A percentile compares a stretch with the other conserved stretches of the same genome.
Evolutionary conservation across 176 grass and related monocot species (phyloP).

Genomic region (Cymbopogon citratus): DNA sequence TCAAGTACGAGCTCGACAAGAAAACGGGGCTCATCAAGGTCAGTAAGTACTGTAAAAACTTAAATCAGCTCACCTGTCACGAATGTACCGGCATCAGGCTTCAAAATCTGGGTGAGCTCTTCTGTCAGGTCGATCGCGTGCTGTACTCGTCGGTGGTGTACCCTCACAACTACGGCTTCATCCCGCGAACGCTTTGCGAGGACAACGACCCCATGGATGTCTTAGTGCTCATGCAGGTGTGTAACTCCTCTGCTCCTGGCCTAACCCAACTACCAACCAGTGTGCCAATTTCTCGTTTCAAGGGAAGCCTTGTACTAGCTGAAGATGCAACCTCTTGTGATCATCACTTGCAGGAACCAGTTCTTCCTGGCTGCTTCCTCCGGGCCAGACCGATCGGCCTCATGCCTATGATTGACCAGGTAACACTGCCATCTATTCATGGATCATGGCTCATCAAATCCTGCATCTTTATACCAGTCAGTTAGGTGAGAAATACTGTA

Average conservation of each 20-base stretch:
- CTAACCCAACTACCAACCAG: background rate
- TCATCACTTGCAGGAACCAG: slow-evolving; percentile 40
- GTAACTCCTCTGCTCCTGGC: background rate
- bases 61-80: background rate
- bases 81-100: background rate
- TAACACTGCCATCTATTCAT: background rate
- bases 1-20: slow-evolving; percentile 80
- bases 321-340: background rate
- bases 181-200: slow-evolving; percentile 74
- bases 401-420: slow-evolving; percentile 87
- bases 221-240: slow-evolving; percentile 63
- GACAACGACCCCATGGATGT: slow-evolving; percentile 81
- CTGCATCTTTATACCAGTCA: background rate
- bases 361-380: slow-evolving; percentile 66
- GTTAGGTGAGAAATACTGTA: background rate
- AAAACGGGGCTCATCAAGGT: slow-evolving; percentile 70
- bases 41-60: too few species aligned
- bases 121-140: slow-evolving; percentile 49
- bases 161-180: slow-evolving; percentile 74
- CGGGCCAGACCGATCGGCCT: slow-evolving; percentile 69
- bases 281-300: background rate
- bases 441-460: background rate
- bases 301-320: background rate
- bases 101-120: background rate
- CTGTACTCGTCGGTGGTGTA: slow-evolving; percentile 77